Evolutionary conservation across 257 asterid species (phyloP).

Genomic region (Penstemon davidsonii): DNA sequence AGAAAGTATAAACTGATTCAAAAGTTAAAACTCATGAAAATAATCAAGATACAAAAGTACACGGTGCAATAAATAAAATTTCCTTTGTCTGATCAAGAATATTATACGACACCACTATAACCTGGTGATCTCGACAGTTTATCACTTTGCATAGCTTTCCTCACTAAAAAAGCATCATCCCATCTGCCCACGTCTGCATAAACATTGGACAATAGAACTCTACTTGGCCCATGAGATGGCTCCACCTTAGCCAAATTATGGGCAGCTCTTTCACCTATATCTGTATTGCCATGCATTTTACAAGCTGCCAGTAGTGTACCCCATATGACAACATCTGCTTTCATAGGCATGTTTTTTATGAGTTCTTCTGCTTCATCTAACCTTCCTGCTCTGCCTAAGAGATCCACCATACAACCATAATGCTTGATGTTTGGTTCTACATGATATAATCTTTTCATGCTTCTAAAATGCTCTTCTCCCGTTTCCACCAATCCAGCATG

Average conservation of each 20-base stretch:
- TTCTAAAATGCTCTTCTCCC: slow-evolving; percentile 68
- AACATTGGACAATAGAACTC: slow-evolving; percentile 71
- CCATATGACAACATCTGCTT: slow-evolving; percentile 84
- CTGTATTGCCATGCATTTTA: slow-evolving; percentile 64
- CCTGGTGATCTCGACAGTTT: slow-evolving; percentile 67
- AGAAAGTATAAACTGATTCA: not conserved
- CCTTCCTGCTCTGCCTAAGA: slow-evolving; percentile 80
- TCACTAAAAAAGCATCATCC: slow-evolving; percentile 67
- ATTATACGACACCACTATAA: slow-evolving; percentile 66
- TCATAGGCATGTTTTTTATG: slow-evolving; percentile 68
- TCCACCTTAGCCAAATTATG: slow-evolving; percentile 63
- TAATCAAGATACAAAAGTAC: not conserved
- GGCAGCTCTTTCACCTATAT: slow-evolving; percentile 76
- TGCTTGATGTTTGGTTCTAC: slow-evolving; percentile 81
- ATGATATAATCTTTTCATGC: slow-evolving; percentile 52
- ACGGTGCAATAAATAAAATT: not conserved
- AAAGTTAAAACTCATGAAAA: not conserved
- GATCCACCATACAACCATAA: slow-evolving; percentile 93
- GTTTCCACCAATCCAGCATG: slow-evolving; percentile 86
- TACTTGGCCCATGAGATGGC: slow-evolving; percentile 89
- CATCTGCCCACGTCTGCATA: slow-evolving; percentile 82
- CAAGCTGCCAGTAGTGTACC: slow-evolving; percentile 80
- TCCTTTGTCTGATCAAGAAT: not conserved
- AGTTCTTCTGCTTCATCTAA: slow-evolving; percentile 75
- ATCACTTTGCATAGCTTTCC: slow-evolving; percentile 49